Evolutionary conservation across 2,329 filamentous ascomycete species (phyloP).

Genomic region (Zasmidium citrigriseum): DNA sequence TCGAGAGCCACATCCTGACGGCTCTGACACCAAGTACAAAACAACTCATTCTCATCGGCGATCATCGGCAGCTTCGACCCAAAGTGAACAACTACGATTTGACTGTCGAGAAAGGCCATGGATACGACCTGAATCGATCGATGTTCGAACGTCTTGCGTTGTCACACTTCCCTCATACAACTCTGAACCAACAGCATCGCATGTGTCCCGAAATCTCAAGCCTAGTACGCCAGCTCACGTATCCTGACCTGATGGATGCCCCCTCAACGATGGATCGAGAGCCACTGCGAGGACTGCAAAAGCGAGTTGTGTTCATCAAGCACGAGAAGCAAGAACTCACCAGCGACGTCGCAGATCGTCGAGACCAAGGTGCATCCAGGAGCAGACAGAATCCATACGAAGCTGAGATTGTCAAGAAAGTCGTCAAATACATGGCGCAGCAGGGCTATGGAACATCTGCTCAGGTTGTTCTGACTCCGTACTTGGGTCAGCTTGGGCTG

Average conservation of each 20-base stretch:
- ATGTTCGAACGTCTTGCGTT: conserved; percentile 61
- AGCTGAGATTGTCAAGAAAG: conserved; percentile 59
- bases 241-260: conserved; percentile 58
- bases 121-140: conserved; percentile 60
- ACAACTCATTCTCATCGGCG: conserved; percentile 67
- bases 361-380: conserved; percentile 18
- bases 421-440: conserved; percentile 65
- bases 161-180: conserved; percentile 30
- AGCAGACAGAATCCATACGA: conserved; percentile 58
- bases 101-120: conserved; percentile 52
- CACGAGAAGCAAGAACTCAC: conserved; percentile 52
- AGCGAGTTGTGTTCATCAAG: conserved; percentile 61
- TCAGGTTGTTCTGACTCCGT: conserved; percentile 70
- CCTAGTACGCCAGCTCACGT: conserved; percentile 60
- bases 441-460: conserved; percentile 65
- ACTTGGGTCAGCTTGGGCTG: conserved; percentile 58
- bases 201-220: conserved; percentile 66
- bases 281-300: conserved; percentile 52
- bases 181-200: conserved; percentile 61
- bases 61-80: conserved; percentile 63
- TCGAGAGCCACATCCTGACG: conserved; percentile 64
- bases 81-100: conserved; percentile 58
- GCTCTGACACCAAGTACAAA: conserved; percentile 61
- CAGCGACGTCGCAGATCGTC: conserved; percentile 9
- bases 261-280: conserved; percentile 42